Percentiles rank a stretch among this genome's conserved stretches.
Conservation (phyloP, 2,329 filamentous ascomycete genomes). For the Sarocladiaceae sp. region DNA sequence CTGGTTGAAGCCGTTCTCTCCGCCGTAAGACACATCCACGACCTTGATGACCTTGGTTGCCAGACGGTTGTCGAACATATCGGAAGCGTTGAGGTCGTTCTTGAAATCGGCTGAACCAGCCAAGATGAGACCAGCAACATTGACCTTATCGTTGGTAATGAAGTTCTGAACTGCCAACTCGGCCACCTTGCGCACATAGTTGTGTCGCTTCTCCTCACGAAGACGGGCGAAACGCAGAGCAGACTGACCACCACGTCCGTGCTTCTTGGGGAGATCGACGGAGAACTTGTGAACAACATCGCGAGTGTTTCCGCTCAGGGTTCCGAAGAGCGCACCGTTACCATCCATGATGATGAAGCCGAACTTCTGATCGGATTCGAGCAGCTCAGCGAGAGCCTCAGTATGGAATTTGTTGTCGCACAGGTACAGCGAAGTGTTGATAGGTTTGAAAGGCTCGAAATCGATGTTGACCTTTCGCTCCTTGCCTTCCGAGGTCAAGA, state of each 20-base stretch:
- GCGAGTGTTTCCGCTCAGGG: conserved; percentile 92
- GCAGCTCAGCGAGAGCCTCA: conserved; percentile 89
- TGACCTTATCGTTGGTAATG: conserved; percentile 97
- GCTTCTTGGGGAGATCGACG: conserved; percentile 98
- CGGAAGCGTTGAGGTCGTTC: conserved; percentile 95
- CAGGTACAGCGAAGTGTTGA: conserved; percentile 98
- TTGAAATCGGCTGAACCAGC: conserved; percentile 99
- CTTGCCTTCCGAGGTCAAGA: conserved; percentile 96
- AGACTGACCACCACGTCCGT: conserved; percentile 99
- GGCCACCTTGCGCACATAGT: conserved; percentile 98
- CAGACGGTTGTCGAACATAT: conserved; percentile 91
- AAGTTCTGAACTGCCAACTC: conserved; percentile 98
- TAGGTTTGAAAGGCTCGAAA: conserved; percentile 99
- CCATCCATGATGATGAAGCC: conserved; percentile 99
- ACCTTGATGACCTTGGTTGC: conserved; percentile 97
- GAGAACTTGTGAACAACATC: conserved; percentile 97
- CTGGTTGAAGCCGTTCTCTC: conserved; percentile 99
- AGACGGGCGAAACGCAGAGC: conserved; percentile 99
- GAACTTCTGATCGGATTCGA: conserved; percentile 98
- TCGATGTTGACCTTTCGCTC: conserved; percentile 99
- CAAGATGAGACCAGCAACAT: conserved; percentile 90
- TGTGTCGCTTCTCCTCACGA: conserved; percentile 98
- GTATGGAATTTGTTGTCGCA: conserved; percentile 99
- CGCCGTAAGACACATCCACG: conserved; percentile 96
- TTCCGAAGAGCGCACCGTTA: conserved; percentile 96